Evolutionary conservation across 2,329 filamentous ascomycete species (phyloP), one percentile per base, ranked within the genome.

Genomic region (Diaporthe humulicola): DNA sequence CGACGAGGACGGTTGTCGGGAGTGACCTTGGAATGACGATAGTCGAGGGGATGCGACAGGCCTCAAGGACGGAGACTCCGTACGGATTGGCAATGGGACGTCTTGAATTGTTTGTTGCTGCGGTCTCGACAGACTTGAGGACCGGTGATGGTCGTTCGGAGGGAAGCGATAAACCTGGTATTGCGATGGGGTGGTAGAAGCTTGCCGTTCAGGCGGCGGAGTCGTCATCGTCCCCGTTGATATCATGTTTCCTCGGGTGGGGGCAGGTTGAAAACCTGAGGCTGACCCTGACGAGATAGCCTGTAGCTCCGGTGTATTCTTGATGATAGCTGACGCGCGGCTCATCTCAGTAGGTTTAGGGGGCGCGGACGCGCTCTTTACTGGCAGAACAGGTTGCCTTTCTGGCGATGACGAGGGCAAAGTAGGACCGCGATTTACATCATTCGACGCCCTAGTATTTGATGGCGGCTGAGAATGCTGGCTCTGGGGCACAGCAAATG

Each of bases 151-250:
- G 40, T 86, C 84, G 42, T 80, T 76, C n/a, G 83, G 76, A 9
- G 85, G 85, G 75, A 87, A 87, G 28, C 84, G 84, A 74, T 86
- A 84, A 8, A 87, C 81, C 19, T 83, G 85, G 40, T 82, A 84
- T 57, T 78, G 82, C 28, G 76, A 91, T 67, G 85, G 86, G 77
- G 88, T 88, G 19, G 45, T 64, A 28, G 74, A 72, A 12, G 64
- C 52, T 25, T 76, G 74, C 75, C 87, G 88, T 78, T 90, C 91
- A 10, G 86, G 83, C 5, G 86, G 86, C 15, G 88, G 86, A 15
- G 86, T 88, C 4, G 95, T 98, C 92, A 97, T 96, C 0, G 95
- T 97, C 17, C 95, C 95, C 77, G 89, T 90, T 19, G 90, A 91
- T 38, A 91, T 82, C 84, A 87, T 87, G 28, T 64, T 70, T 9